Conservation (phyloP, 2,329 filamentous ascomycete species). For the Phaeosphaeria sp. region DNA sequence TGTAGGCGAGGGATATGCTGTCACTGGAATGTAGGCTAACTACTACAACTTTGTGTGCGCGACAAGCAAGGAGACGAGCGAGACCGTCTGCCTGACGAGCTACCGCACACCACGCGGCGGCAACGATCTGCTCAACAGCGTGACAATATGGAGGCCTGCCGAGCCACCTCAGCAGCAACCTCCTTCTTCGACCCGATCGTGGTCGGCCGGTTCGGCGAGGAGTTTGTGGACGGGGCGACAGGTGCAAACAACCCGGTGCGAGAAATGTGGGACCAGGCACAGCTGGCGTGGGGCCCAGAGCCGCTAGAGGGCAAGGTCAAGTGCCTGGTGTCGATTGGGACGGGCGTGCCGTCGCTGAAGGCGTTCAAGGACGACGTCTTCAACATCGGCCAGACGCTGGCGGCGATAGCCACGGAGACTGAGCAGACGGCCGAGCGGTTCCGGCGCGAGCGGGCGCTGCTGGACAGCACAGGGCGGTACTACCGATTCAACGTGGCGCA, state of each 20-base stretch:
- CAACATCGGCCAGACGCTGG: conserved; percentile 15
- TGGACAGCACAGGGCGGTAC: conserved; percentile 31
- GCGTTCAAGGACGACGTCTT: conserved; percentile 21
- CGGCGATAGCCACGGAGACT: conserved; percentile 21
- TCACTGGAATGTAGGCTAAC: background rate
- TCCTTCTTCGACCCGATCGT: conserved; percentile 19
- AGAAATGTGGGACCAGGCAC: conserved; percentile 48
- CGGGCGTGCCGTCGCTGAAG: conserved; percentile 21
- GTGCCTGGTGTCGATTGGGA: conserved; percentile 24
- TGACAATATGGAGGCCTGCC: conserved; percentile 26
- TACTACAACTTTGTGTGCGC: conserved; percentile 21
- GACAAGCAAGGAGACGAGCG: conserved; percentile 38
- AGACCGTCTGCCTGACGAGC: conserved; percentile 41
- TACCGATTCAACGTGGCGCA: conserved; percentile 56
- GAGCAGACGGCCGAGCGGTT: conserved; percentile 24
- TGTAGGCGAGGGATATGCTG: conserved; percentile 3
- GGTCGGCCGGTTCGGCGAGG: conserved; percentile 18
- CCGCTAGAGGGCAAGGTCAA: conserved; percentile 16
- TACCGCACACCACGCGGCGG: conserved; percentile 33
- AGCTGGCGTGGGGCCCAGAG: conserved; percentile 15
- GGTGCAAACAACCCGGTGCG: conserved; percentile 55
- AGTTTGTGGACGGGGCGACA: conserved; percentile 9
- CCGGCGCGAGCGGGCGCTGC: conserved; percentile 8
- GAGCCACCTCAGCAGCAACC: conserved; percentile 14
- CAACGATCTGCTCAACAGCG: conserved; percentile 22